Evolutionary conservation across 331 rosid genomes (phyloP), one percentile per base, ranked within the genome.

Genomic region (Phaseolus coccineus): DNA sequence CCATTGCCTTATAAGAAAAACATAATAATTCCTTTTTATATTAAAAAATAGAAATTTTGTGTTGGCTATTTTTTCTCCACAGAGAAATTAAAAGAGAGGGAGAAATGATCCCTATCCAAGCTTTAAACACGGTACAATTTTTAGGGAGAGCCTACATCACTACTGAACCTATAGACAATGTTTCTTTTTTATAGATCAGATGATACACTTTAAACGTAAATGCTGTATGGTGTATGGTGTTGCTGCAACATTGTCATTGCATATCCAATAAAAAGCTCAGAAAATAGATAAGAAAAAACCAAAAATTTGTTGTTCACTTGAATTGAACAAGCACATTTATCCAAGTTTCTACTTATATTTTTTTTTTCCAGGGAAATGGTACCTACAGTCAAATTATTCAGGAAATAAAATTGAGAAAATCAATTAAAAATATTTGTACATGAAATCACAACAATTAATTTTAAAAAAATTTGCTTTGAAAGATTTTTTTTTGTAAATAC

Each of bases 221-320:
- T 42, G 77, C 16, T 15, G 66, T 69, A 22, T 46, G 42, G 6
- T 15, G 66, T 69, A 22, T 46, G 42, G 6, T 39, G 19, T 27
- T 78, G 61, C 77, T 55, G 58, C 76, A 31, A 22, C 72, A 39
- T 71, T 15, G 25, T 61, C 72, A 39, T 71, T 31, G 25, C 50
- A 25, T 37, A 47, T 40, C 37, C 33, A 71, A 61, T 11, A 77
- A 66, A 77, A 57, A 52, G 57, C 15, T 53, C 31, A 71, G 11
- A 25, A 24, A 72, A 33, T 37, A 40, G n/a, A 56, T 6, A 24
- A 7, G 8, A 40, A 40, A 40, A 4, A 62, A 0, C 25, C 28
- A 61, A 1, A 5, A 61, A 19, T 19, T 30, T 61, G 31, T 28
- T 3, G 42, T 61, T 61, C 42, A 14, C 67, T 62, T 14, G 1